These are phyloP conservation scores for Gossypium stocksii DNA, from an alignment of 345 rosid genomes.

Conservation along the genomic window DNA sequence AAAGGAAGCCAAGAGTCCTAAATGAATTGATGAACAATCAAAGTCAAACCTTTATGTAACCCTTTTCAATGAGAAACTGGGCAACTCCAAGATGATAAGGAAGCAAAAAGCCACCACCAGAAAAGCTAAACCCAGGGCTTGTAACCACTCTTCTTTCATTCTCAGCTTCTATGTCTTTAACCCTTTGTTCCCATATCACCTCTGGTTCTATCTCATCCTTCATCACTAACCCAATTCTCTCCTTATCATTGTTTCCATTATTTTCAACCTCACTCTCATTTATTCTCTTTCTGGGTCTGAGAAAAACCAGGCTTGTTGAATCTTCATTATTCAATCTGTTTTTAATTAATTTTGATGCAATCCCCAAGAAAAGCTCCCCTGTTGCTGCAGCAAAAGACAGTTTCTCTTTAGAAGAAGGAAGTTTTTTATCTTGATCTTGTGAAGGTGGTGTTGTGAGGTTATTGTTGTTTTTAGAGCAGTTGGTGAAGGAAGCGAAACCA, in stretches of 20 bases:
- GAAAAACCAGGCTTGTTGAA: not conserved
- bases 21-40: not conserved
- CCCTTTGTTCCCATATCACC: slow-evolving; percentile 82
- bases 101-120: slow-evolving; percentile 86
- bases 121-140: slow-evolving; percentile 91
- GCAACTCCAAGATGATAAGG: slow-evolving; percentile 95
- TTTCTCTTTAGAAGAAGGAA: slow-evolving; percentile 27
- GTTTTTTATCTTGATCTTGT: not conserved
- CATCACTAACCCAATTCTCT: slow-evolving; percentile 47
- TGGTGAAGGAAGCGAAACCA: slow-evolving; percentile 14
- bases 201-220: slow-evolving; percentile 64
- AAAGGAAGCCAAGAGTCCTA: not conserved
- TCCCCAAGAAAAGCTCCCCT: slow-evolving; percentile 66
- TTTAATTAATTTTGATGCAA: slow-evolving; percentile 53
- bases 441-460: slow-evolving; percentile 22
- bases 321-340: slow-evolving; percentile 2
- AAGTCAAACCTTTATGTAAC: slow-evolving; percentile 60
- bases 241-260: slow-evolving; percentile 22
- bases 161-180: slow-evolving; percentile 81
- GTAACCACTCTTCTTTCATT: slow-evolving; percentile 56
- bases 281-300: not conserved
- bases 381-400: slow-evolving; percentile 54
- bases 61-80: slow-evolving; percentile 71
- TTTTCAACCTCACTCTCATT: slow-evolving; percentile 7
- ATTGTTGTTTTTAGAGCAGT: slow-evolving; percentile 9